A percentile compares a stretch with the other conserved stretches of the same genome.
Conservation (phyloP, 345 rosid genomes). For the Mangifera indica region DNA sequence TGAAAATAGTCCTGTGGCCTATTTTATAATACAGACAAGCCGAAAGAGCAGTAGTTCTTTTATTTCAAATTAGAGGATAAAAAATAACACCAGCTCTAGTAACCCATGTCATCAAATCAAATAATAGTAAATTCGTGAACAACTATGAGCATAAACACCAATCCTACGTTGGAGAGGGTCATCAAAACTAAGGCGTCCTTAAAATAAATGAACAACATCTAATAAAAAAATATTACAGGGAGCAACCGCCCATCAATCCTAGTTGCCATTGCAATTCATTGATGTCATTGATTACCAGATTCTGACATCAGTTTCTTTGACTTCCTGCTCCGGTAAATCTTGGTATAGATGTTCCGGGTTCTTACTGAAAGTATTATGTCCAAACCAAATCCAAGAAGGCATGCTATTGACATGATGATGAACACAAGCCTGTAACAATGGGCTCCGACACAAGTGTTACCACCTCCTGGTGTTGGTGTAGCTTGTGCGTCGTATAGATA, state of each 20-base stretch:
- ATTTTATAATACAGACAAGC: too few species aligned
- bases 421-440: conserved; percentile 85
- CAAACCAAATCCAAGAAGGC: conserved; percentile 63
- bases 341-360: conserved; percentile 59
- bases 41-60: not conserved
- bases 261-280: not conserved
- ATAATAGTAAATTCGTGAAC: too few species aligned
- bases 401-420: conserved; percentile 65
- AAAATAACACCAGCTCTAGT: not conserved
- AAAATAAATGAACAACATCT: too few species aligned
- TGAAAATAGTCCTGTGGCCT: too few species aligned
- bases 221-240: conserved; percentile 9
- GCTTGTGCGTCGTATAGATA: conserved; percentile 78
- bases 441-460: conserved; percentile 83
- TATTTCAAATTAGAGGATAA: not conserved
- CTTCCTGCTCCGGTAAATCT: conserved; percentile 53
- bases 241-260: conserved; percentile 33
- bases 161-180: too few species aligned
- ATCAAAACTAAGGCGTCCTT: too few species aligned
- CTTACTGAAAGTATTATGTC: conserved; percentile 59
- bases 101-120: not conserved
- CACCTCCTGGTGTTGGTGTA: conserved; percentile 66
- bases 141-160: too few species aligned
- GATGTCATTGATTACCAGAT: conserved; percentile 12
- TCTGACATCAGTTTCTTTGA: conserved; percentile 31